Base-by-base conservation (phyloP, 2,329 filamentous ascomycete genomes). In the Chaetomiaceae sp. region DNA sequence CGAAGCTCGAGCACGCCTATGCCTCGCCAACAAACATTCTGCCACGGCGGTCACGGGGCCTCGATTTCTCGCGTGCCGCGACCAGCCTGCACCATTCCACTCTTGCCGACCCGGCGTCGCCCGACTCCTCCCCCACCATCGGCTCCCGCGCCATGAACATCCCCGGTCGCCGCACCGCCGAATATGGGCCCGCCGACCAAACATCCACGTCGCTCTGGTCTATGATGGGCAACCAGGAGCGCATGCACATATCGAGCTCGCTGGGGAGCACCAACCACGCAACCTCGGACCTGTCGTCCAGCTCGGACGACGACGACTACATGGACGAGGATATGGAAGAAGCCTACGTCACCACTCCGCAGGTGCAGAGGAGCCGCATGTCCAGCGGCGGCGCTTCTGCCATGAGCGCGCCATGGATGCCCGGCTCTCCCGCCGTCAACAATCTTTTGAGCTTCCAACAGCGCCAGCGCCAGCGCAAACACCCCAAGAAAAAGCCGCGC, bases 11-110 rank as follows among this genome's bases (percentile, higher is more conserved):
- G 18, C 87, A 90, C 61, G 89, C 85, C 43, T 96, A 95, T 73
- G 87, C 87, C 37, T 92, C 90, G 1, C 90, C 91, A 2, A 86
- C 88, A 23, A 95, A 91, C 49, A 87, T 95, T 42, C 79, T 97
- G 7, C 92, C 92, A 16, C 84, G 92, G 59, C 85, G 91, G 56
- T 96, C 91, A 27, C 83, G 92, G 51, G 92, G 92, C 38, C 77
- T 96, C 56, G 92, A 97, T 71, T 97, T 96, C 69, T 92, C 92
- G 36, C 82, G 92, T 61, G 91, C 91, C 10, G 94, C 90, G 57
- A 96, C 92, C 10, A 95, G 91, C 66, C 77, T 99, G 20, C 94
- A 97, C 71, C 94, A 97, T 70, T 96, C 92, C 14, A 97, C 89
- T 0, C 80, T 97, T 8, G 91, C 92, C 51, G 89, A 96, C 62